These are phyloP conservation scores for Pichia exigua DNA, from an alignment of 805 yeast species.

Conservation along the genomic window DNA sequence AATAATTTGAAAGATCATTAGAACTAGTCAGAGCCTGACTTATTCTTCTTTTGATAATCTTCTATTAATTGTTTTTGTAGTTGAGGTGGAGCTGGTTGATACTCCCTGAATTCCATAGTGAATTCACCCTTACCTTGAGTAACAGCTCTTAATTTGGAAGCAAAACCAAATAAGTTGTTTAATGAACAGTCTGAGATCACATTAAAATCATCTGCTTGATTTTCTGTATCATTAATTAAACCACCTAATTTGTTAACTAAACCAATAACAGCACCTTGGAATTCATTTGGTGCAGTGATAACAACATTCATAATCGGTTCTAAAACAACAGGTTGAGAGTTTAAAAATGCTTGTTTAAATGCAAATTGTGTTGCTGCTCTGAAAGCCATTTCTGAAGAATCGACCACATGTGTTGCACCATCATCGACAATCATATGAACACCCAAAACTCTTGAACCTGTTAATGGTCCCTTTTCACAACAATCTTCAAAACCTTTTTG, in stretches of 20 bases:
- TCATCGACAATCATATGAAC: constrained; percentile 90
- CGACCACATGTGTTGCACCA: constrained; percentile 97
- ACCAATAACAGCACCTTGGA: constrained; percentile 90
- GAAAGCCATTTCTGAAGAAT: constrained; percentile 93
- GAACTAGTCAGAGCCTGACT: not conserved
- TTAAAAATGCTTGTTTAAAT: constrained; percentile 82
- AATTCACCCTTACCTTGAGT: constrained; percentile 99
- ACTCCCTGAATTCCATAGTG: constrained; percentile 87
- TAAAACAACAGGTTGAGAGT: constrained; percentile 76
- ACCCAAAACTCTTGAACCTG: constrained; percentile 91
- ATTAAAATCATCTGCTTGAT: constrained; percentile 90
- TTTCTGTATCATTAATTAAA: constrained; percentile 87
- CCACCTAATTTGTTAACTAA: constrained; percentile 89
- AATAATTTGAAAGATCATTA: not conserved
- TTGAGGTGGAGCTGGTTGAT: constrained; percentile 85
- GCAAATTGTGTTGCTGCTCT: constrained; percentile 89
- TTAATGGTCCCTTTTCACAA: constrained; percentile 91
- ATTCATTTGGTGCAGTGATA: constrained; percentile 91
- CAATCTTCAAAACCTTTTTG: constrained; percentile 93
- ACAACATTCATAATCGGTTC: constrained; percentile 96
- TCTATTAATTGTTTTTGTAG: constrained; percentile 85
- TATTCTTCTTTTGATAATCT: constrained; percentile 59
- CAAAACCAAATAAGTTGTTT: constrained; percentile 93
- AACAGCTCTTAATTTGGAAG: constrained; percentile 88
- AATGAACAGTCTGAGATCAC: constrained; percentile 93